Evolutionary conservation across 768 basidiomycete genomes (phyloP).

Genomic region (Trametes sanguinea): DNA sequence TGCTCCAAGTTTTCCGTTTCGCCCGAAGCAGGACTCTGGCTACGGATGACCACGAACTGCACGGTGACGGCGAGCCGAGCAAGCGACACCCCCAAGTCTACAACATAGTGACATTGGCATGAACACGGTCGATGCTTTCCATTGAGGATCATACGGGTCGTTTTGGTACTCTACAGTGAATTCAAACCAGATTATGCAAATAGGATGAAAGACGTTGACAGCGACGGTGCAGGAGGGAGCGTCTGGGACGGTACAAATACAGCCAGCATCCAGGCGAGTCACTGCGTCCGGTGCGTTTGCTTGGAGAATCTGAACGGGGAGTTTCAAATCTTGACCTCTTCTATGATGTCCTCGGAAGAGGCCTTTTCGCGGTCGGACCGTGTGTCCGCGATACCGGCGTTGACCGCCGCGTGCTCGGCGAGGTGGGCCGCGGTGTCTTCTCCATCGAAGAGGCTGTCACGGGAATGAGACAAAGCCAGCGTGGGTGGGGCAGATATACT

Average conservation of each 20-base stretch:
- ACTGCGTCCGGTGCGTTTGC: not conserved
- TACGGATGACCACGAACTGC: too few species aligned
- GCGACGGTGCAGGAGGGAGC: not conserved
- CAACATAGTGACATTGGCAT: too few species aligned
- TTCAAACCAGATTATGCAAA: not conserved
- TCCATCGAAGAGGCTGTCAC: slow-evolving; percentile 35
- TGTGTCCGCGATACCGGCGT: slow-evolving; percentile 23
- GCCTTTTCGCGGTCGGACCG: slow-evolving; percentile 29
- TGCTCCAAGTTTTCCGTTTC: too few species aligned
- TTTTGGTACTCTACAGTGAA: slow-evolving; percentile 4
- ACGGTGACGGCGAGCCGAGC: too few species aligned
- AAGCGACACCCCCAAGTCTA: too few species aligned
- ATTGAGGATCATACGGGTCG: too few species aligned
- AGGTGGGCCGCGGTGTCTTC: slow-evolving; percentile 29
- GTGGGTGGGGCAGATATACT: slow-evolving; percentile 5
- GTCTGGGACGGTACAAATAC: slow-evolving; percentile 13
- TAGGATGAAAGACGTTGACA: not conserved
- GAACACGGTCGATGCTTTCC: too few species aligned
- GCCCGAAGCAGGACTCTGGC: too few species aligned
- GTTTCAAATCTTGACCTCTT: slow-evolving; percentile 22
- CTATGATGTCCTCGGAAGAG: slow-evolving; percentile 22
- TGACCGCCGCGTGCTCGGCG: slow-evolving; percentile 24
- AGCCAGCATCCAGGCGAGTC: not conserved
- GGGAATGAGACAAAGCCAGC: not conserved
- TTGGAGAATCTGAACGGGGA: not conserved